phyloP scores from a whole-genome alignment of 306 rosid genomes.

The Malus orientalis region DNA sequence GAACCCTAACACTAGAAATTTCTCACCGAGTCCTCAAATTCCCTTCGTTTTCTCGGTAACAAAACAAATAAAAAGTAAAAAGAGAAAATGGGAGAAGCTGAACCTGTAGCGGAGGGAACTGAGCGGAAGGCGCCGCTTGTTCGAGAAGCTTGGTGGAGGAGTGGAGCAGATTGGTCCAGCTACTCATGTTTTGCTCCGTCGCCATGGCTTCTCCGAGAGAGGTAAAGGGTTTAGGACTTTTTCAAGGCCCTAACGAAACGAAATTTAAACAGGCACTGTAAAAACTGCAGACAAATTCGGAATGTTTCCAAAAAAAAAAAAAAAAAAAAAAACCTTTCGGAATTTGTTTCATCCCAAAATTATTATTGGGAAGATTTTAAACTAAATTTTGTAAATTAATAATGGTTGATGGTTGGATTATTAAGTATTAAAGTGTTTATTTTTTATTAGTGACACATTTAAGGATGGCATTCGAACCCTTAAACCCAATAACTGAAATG shows the following conservation, averaged over 20 bases:
- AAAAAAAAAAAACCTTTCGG: too few relatives aligned
- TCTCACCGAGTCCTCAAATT: background rate
- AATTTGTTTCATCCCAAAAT: too few relatives aligned
- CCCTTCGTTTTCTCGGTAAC: background rate
- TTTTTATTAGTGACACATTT: too few relatives aligned
- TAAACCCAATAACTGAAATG: too few relatives aligned
- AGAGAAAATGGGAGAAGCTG: background rate
- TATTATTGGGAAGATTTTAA: too few relatives aligned
- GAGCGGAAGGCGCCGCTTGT: constrained; percentile 95
- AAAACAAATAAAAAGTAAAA: background rate
- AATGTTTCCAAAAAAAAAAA: too few relatives aligned
- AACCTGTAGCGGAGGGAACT: constrained; percentile 98
- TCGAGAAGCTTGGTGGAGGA: constrained; percentile 96
- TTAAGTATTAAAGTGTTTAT: too few relatives aligned
- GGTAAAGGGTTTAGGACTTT: constrained; percentile 8
- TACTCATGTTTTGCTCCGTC: constrained; percentile 52
- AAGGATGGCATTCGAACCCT: too few relatives aligned
- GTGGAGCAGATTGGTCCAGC: constrained; percentile 84
- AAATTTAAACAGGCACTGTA: background rate
- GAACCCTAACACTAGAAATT: background rate
- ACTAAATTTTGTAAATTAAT: too few relatives aligned
- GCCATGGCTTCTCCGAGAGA: constrained; percentile 42
- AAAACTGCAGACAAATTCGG: background rate
- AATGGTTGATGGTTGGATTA: rapidly evolving
- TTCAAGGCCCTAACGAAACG: constrained; percentile 26